Percentiles rank a stretch among this genome's conserved stretches.
These are phyloP conservation scores for Talaromyces pinophilus DNA, from an alignment of 2,329 filamentous ascomycete species.

Conservation along the genomic window DNA sequence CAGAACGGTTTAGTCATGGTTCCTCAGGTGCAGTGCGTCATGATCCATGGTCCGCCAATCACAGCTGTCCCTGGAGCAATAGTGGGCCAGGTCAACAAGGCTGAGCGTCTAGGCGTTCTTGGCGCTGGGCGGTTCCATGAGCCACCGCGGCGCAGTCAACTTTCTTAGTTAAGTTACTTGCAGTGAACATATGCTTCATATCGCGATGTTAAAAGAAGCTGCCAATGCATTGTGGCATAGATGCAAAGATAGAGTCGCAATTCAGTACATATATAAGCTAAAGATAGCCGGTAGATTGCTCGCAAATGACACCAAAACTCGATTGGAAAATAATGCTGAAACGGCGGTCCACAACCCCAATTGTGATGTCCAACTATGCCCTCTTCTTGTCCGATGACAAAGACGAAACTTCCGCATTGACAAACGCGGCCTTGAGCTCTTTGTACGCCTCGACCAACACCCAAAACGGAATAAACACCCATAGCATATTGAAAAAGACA, in stretches of 20 bases:
- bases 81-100: neutral
- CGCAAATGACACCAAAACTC: neutral
- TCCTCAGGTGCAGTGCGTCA: constrained; percentile 4
- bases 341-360: too few relatives aligned
- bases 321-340: neutral
- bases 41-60: neutral
- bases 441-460: constrained; percentile 55
- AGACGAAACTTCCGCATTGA: constrained; percentile 30
- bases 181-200: neutral
- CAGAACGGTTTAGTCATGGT: neutral
- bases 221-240: too few relatives aligned
- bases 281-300: neutral
- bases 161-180: neutral
- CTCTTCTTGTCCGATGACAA: constrained; percentile 22
- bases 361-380: neutral
- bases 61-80: neutral
- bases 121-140: neutral
- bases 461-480: constrained; percentile 62
- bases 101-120: constrained; percentile 9
- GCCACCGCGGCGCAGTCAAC: constrained; percentile 11
- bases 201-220: neutral
- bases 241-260: neutral
- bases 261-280: neutral
- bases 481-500: constrained; percentile 64
- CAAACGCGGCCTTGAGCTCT: constrained; percentile 45